phyloP scores from a whole-genome alignment of 2,329 filamentous ascomycete genomes.

The Shiraia sp. region DNA sequence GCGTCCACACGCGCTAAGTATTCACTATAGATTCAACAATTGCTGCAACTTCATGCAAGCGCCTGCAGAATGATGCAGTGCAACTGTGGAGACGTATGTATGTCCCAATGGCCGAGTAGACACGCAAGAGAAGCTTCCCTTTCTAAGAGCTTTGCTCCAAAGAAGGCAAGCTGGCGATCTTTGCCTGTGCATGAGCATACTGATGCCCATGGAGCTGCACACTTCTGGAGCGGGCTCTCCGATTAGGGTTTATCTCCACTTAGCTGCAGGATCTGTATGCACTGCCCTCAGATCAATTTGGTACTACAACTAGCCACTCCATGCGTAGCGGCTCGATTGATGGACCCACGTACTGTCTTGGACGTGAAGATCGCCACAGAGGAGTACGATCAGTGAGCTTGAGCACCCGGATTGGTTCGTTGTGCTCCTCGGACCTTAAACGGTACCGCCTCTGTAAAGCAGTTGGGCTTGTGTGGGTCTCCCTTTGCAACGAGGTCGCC shows the following conservation, averaged over 20 bases:
- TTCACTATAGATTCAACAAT: background rate
- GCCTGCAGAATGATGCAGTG: background rate
- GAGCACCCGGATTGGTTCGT: background rate
- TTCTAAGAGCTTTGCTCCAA: background rate
- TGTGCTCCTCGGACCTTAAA: background rate
- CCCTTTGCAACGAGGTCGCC: slow-evolving; percentile 4
- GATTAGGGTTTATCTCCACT: background rate
- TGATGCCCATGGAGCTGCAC: background rate
- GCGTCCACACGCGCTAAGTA: background rate
- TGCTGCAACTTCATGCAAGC: slow-evolving; percentile 2
- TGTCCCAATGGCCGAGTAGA: background rate
- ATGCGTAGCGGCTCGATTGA: background rate
- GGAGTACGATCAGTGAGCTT: background rate
- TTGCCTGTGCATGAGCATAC: background rate
- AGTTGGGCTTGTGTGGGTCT: background rate
- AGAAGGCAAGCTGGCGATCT: slow-evolving; percentile 1
- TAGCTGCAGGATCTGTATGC: background rate
- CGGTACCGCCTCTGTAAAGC: background rate
- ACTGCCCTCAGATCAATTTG: background rate
- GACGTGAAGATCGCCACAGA: slow-evolving; percentile 1
- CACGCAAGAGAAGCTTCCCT: background rate
- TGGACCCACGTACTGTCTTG: background rate
- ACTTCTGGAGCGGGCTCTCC: background rate
- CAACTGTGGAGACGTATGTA: background rate
- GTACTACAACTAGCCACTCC: background rate